Percentiles rank a stretch among this genome's conserved stretches.
Evolutionary conservation across 2,329 filamentous ascomycete species (phyloP).

Genomic region (Penicillium sp.): DNA sequence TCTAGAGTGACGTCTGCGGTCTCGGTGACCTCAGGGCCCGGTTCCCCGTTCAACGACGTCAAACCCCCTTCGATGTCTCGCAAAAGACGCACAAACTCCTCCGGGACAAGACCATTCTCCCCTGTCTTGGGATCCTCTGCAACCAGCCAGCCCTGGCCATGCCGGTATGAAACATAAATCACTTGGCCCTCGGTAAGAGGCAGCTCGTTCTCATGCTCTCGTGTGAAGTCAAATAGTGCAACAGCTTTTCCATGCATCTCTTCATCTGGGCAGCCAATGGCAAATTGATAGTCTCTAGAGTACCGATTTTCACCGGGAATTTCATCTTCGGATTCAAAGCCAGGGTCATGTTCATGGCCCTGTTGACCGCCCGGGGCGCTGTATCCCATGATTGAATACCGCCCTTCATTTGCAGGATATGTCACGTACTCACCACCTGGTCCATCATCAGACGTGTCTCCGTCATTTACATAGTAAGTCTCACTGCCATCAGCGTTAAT

Average conservation of each 20-base stretch:
- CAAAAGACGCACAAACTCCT: slow-evolving; percentile 90
- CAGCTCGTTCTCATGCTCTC: slow-evolving; percentile 95
- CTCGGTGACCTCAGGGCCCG: slow-evolving; percentile 43
- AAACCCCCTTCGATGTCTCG: slow-evolving; percentile 91
- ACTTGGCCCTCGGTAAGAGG: slow-evolving; percentile 91
- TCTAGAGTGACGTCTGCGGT: slow-evolving; percentile 55
- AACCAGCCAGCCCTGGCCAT: slow-evolving; percentile 96
- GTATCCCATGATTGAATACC: slow-evolving; percentile 51
- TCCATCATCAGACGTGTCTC: slow-evolving; percentile 60
- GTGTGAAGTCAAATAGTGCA: slow-evolving; percentile 88
- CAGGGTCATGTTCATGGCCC: slow-evolving; percentile 31
- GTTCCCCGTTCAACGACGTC: slow-evolving; percentile 63
- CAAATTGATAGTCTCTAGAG: slow-evolving; percentile 90
- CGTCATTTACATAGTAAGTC: slow-evolving; percentile 70
- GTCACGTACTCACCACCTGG: slow-evolving; percentile 78
- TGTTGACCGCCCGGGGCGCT: slow-evolving; percentile 44
- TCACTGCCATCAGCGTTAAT: slow-evolving; percentile 69
- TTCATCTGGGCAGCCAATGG: slow-evolving; percentile 90
- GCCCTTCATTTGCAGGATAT: slow-evolving; percentile 65
- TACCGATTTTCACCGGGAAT: slow-evolving; percentile 68
- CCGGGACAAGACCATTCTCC: slow-evolving; percentile 91
- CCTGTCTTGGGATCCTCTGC: slow-evolving; percentile 92
- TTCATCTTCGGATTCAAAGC: slow-evolving; percentile 43
- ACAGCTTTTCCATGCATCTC: slow-evolving; percentile 97
- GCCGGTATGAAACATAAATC: slow-evolving; percentile 92